phyloP scores from a whole-genome alignment of 148 eudicot species.

The Nepenthes gracilis region DNA sequence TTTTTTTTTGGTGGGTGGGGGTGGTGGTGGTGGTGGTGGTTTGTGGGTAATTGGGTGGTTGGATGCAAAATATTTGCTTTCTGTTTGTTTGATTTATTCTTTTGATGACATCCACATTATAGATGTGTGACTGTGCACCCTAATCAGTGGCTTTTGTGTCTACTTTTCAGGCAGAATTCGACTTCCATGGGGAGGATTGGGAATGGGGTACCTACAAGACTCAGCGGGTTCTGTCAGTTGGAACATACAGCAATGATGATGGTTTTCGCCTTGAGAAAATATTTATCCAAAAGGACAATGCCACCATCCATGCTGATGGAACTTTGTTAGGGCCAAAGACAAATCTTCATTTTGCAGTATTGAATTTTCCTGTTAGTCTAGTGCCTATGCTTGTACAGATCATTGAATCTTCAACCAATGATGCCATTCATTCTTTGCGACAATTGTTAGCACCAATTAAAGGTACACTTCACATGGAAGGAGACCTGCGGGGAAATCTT shows the following conservation, averaged over 20 bases:
- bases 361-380: conserved; percentile 93
- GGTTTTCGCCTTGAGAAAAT: conserved; percentile 96
- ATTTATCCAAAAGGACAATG: conserved; percentile 95
- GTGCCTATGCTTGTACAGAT: conserved; percentile 90
- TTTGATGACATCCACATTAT: background rate
- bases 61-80: too few species aligned
- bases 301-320: conserved; percentile 97
- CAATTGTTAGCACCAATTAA: conserved; percentile 81
- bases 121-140: background rate
- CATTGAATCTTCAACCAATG: conserved; percentile 85
- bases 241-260: conserved; percentile 93
- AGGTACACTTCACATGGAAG: conserved; percentile 98
- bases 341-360: conserved; percentile 97
- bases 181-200: conserved; percentile 98
- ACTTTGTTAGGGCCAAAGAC: conserved; percentile 89
- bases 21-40: too few species aligned
- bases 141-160: background rate
- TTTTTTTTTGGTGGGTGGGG: too few species aligned
- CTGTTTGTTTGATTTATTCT: too few species aligned
- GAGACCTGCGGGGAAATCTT: conserved; percentile 92
- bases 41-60: too few species aligned
- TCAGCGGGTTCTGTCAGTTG: conserved; percentile 92
- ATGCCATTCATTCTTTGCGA: conserved; percentile 74
- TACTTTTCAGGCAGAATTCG: conserved; percentile 76
- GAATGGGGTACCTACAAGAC: conserved; percentile 97